Percentiles rank a stretch among this genome's conserved stretches.
These are phyloP conservation scores for Karstenula rhodostoma DNA, from an alignment of 2,329 filamentous ascomycete genomes.

Conservation along the genomic window DNA sequence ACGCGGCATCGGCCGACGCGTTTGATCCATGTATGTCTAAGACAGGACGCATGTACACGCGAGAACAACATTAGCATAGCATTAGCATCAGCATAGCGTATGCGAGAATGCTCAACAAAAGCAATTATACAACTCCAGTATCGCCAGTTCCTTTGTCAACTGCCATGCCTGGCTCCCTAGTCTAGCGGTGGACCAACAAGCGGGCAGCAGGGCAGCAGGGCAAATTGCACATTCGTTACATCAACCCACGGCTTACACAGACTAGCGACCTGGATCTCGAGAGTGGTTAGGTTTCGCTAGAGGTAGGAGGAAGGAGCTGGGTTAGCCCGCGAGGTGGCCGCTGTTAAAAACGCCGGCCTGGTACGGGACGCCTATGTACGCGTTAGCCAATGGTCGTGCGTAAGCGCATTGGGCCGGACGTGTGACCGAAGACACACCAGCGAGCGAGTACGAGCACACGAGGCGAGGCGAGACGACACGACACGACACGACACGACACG, in stretches of 20 bases:
- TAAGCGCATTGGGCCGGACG: background rate
- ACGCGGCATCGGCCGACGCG: constrained; percentile 2
- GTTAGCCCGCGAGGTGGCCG: background rate
- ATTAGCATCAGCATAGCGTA: background rate
- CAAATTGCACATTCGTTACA: background rate
- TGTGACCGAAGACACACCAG: background rate
- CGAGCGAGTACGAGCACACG: too few relatives aligned
- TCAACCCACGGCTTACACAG: constrained; percentile 1
- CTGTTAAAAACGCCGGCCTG: background rate
- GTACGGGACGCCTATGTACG: background rate
- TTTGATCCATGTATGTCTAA: background rate
- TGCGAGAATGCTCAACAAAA: background rate
- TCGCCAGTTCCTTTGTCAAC: background rate
- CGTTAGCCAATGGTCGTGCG: background rate
- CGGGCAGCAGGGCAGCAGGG: too few relatives aligned
- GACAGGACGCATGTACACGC: constrained; percentile 4
- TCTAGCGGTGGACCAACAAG: background rate
- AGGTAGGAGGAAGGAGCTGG: too few relatives aligned
- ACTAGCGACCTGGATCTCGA: constrained; percentile 4
- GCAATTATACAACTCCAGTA: constrained; percentile 11
- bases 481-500: too few relatives aligned
- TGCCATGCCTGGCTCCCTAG: background rate
- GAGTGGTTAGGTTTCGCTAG: background rate
- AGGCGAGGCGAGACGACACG: background rate
- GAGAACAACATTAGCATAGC: constrained; percentile 11